A percentile compares a stretch with the other conserved stretches of the same genome.
Evolutionary conservation across 73 alveolate genomes (phyloP).

Genomic region (Paramecium bursaria): DNA sequence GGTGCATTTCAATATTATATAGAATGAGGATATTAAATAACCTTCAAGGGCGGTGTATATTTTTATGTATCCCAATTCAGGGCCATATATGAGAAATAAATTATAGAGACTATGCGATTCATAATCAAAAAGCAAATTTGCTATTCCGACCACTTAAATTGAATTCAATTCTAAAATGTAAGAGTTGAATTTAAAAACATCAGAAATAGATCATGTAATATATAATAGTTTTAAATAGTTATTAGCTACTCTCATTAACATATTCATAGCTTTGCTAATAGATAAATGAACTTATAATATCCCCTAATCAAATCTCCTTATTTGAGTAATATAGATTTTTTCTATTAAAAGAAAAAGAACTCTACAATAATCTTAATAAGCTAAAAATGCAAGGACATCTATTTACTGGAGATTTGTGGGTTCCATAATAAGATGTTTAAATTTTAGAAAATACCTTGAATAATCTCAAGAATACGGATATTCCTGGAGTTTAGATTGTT

Average conservation of each 20-base stretch:
- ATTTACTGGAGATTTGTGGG: conserved; percentile 47
- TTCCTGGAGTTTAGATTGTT: conserved; percentile 48
- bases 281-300: background rate
- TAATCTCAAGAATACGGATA: no score
- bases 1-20: background rate
- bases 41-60: background rate
- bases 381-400: conserved; percentile 36
- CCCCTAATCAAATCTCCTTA: background rate
- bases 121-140: conserved; percentile 1
- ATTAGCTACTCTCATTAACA: conserved; percentile 21
- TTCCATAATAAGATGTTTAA: conserved; percentile 10
- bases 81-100: conserved; percentile 4
- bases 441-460: conserved; percentile 18
- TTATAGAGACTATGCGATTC: background rate
- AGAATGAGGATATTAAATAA: background rate
- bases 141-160: background rate
- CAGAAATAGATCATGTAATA: conserved; percentile 12
- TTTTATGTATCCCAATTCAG: conserved; percentile 17
- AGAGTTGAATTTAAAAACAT: background rate
- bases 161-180: conserved; percentile 12
- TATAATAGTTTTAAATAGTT: background rate
- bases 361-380: conserved; percentile 20
- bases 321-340: conserved; percentile 8
- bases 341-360: conserved; percentile 36
- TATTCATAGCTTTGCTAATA: conserved; percentile 5